These are phyloP conservation scores for Pichia insulana DNA, from an alignment of 805 yeast species.

Conservation along the genomic window DNA sequence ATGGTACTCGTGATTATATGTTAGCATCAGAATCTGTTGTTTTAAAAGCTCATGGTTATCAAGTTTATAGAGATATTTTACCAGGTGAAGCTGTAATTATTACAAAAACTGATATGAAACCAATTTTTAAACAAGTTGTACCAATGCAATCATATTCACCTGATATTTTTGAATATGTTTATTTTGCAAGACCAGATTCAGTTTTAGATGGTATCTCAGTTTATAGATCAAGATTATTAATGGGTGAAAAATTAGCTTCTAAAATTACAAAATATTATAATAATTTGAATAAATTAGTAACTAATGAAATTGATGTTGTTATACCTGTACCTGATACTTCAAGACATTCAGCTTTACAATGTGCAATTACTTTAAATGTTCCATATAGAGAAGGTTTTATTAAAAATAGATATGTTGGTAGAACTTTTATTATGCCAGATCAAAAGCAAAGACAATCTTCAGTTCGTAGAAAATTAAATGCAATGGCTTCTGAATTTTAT, in stretches of 20 bases:
- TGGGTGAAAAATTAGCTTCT: constrained; percentile 86
- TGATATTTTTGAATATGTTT: constrained; percentile 93
- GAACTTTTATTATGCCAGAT: constrained; percentile 98
- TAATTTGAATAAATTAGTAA: constrained; percentile 33
- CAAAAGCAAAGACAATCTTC: constrained; percentile 90
- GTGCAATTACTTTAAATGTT: constrained; percentile 70
- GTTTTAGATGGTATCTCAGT: constrained; percentile 96
- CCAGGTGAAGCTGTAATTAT: constrained; percentile 98
- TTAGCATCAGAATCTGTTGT: constrained; percentile 94
- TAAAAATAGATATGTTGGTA: constrained; percentile 92
- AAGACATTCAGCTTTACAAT: constrained; percentile 89
- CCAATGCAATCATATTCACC: constrained; percentile 77
- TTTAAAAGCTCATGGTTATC: constrained; percentile 82
- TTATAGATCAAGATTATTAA: constrained; percentile 81
- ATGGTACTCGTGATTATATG: constrained; percentile 82
- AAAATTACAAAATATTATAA: constrained; percentile 42
- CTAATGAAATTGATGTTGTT: constrained; percentile 75
- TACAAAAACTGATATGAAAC: constrained; percentile 61
- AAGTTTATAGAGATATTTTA: constrained; percentile 65
- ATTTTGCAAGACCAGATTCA: constrained; percentile 96
- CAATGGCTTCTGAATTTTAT: constrained; percentile 88
- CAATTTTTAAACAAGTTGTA: constrained; percentile 82
- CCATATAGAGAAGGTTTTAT: constrained; percentile 97
- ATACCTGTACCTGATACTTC: constrained; percentile 98
- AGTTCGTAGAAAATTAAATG: constrained; percentile 89